phyloP scores from a whole-genome alignment of 805 yeast species.

The Spathaspora girioi region DNA sequence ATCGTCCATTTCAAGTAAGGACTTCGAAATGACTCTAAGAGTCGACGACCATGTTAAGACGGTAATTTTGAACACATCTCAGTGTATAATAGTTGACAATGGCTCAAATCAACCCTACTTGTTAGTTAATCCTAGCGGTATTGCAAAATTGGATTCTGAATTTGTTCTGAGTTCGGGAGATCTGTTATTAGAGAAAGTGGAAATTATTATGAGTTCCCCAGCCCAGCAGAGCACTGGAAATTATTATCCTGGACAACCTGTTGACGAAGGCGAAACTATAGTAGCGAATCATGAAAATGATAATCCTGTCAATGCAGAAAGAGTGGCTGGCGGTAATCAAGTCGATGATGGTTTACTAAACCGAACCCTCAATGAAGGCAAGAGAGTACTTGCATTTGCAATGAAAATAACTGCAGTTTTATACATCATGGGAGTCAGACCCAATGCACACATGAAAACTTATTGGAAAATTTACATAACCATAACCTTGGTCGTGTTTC shows the following conservation, averaged over 20 bases:
- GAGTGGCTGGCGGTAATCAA: background rate
- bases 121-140: conserved; percentile 34
- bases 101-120: conserved; percentile 33
- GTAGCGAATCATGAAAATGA: background rate
- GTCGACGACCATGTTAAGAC: conserved; percentile 10
- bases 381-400: conserved; percentile 3
- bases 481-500: background rate
- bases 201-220: conserved; percentile 7
- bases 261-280: background rate
- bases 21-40: conserved; percentile 21
- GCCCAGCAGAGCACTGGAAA: background rate
- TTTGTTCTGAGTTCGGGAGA: conserved; percentile 12
- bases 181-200: conserved; percentile 22
- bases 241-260: background rate
- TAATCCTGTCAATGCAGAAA: background rate
- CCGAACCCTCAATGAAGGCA: conserved; percentile 3
- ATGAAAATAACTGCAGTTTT: conserved; percentile 5
- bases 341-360: background rate
- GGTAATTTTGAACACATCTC: conserved; percentile 31
- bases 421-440: conserved; percentile 5
- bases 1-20: conserved; percentile 18
- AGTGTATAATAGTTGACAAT: conserved; percentile 39
- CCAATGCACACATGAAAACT: conserved; percentile 1
- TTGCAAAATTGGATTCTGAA: conserved; percentile 20
- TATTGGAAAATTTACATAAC: conserved; percentile 4